Conservation (phyloP, 441 rosid species). For the Cnidoscolus chayamansa region DNA sequence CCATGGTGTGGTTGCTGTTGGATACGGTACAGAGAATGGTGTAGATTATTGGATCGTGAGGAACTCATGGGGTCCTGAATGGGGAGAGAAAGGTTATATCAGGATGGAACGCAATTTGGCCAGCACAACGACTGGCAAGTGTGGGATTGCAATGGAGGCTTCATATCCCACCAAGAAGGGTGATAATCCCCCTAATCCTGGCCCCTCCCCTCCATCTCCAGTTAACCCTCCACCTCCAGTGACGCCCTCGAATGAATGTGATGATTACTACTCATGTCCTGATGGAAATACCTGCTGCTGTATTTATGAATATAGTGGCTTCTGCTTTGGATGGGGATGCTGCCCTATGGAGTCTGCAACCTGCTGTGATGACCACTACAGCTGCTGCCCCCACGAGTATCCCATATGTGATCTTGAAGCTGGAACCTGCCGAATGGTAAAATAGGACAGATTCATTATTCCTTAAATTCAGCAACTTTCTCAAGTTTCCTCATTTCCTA, state of each 20-base stretch:
- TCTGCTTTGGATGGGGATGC: constrained; percentile 91
- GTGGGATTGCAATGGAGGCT: constrained; percentile 82
- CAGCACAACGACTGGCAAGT: constrained; percentile 49
- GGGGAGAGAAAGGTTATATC: constrained; percentile 87
- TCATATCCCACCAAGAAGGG: constrained; percentile 84
- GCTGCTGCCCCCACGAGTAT: constrained; percentile 87
- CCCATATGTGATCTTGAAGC: constrained; percentile 61
- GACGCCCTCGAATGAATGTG: constrained; percentile 66
- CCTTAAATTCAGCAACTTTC: too few species aligned
- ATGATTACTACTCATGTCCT: constrained; percentile 59
- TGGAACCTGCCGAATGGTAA: constrained; percentile 67
- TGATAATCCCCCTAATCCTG: constrained; percentile 84
- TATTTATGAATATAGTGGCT: constrained; percentile 44
- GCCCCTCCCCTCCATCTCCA: constrained; percentile 70
- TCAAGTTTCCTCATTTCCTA: too few species aligned
- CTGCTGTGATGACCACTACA: constrained; percentile 77
- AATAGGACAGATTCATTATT: too few species aligned
- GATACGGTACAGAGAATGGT: constrained; percentile 80
- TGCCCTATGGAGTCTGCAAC: constrained; percentile 85
- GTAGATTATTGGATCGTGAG: constrained; percentile 73
- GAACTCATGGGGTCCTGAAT: constrained; percentile 76
- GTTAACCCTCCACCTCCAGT: constrained; percentile 70
- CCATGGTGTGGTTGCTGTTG: constrained; percentile 85
- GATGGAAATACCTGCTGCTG: constrained; percentile 88
- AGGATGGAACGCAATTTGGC: constrained; percentile 64